phyloP scores from a whole-genome alignment of 23 red algal species.

The Gracilaria domingensis region DNA sequence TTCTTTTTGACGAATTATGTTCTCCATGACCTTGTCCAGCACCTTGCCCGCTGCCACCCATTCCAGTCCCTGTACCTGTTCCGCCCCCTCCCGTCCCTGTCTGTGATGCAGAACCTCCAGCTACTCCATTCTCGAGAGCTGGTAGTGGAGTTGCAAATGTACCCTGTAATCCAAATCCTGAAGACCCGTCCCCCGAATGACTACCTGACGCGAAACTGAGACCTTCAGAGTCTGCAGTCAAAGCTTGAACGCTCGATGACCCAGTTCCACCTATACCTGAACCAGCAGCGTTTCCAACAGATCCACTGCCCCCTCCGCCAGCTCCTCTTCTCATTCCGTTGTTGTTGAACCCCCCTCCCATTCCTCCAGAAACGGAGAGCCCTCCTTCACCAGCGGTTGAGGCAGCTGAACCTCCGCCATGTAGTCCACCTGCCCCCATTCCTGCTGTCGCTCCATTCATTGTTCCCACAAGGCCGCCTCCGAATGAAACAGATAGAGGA shows the following conservation, averaged over 20 bases:
- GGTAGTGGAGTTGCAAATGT: background rate
- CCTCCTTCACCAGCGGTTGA: slow-evolving; percentile 41
- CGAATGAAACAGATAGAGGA: slow-evolving; percentile 26
- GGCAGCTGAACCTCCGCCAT: slow-evolving; percentile 53
- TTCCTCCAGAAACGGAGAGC: slow-evolving; percentile 24
- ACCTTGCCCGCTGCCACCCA: slow-evolving; percentile 35
- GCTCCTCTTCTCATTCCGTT: slow-evolving; percentile 19
- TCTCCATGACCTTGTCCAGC: slow-evolving; percentile 43
- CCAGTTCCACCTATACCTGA: slow-evolving; percentile 50
- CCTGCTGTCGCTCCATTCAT: slow-evolving; percentile 60
- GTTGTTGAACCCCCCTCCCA: slow-evolving; percentile 54
- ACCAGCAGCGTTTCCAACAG: slow-evolving; percentile 24
- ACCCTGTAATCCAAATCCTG: slow-evolving; percentile 30
- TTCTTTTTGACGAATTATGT: slow-evolving; percentile 1
- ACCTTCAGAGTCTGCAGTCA: slow-evolving; percentile 21
- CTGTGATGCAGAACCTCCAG: slow-evolving; percentile 22
- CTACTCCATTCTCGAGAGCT: slow-evolving; percentile 2
- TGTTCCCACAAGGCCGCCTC: slow-evolving; percentile 38
- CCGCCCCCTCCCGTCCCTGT: slow-evolving; percentile 43
- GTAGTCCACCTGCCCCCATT: slow-evolving; percentile 40
- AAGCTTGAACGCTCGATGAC: background rate
- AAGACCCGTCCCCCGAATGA: slow-evolving; percentile 21
- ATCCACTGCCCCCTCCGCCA: slow-evolving; percentile 43
- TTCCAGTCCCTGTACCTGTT: slow-evolving; percentile 25
- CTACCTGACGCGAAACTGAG: slow-evolving; percentile 11